Evolutionary conservation across 2,329 filamentous ascomycete species (phyloP), one percentile per base, ranked within the genome.

Genomic region (Colletotrichum scovillei): DNA sequence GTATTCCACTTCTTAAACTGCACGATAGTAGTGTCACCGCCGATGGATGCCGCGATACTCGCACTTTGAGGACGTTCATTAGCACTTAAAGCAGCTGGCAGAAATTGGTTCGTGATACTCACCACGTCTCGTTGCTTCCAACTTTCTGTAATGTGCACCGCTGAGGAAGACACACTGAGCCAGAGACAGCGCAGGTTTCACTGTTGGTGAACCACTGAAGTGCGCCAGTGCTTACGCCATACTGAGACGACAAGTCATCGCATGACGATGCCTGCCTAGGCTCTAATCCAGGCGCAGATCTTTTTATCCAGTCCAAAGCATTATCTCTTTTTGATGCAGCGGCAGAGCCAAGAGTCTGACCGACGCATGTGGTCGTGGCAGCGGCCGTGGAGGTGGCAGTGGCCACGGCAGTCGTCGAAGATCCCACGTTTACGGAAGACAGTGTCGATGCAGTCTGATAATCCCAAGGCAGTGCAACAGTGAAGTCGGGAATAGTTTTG

Each of bases 1-100:
- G 58, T 62, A 22, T 62, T 62, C 32, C 58, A 62, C 58, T 62
- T 62, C 32, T 42, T 46, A 1, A 62, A 62, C 22, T 62, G 58
- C 2, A 62, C 24, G 5, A 62, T 46, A 9, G 58, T 62, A n/a
- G 58, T 62, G 3, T 16, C 35, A 5, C 35, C 58, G 9, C 32
- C 58, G 19, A 62, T 62, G 58, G 58, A 62, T 46, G 32, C 35
- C 35, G 58, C 58, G 4, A 62, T 62, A 16, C 35, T 62, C 12
- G 38, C 22, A 62, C 58, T 62, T 24, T 3, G 28, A 22, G 8
- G 58, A 60, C 1, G 1, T 2, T 30, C 14, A 35, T 62, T 5
- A 62, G 32, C 30, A 11, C 16, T 12, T 0, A 7, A 14, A 14
- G n/a, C 2, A 3, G 3, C 19, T 14, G 22, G 26, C 26, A 2